Base-by-base conservation (phyloP, 148 eudicot genomes). In the Rheum nobile region DNA sequence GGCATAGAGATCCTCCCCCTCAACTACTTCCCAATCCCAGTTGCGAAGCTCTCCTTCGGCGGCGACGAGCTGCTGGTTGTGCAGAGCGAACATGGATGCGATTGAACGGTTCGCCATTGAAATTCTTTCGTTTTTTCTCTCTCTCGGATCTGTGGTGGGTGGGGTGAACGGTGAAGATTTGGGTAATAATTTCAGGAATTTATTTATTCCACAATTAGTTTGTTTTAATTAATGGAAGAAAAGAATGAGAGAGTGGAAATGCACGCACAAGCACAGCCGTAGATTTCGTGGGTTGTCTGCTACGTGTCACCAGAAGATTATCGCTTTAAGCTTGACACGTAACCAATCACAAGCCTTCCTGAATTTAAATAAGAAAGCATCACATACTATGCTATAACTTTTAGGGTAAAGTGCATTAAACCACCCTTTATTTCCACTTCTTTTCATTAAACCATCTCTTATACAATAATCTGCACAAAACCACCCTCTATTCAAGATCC, bases 1-100 rank as follows among this genome's bases (percentile, higher is more conserved):
- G 50, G 73, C 73, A 43, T 71, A 71, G 73, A 71, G 73, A 71
- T 71, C 73, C 29, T 71, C 73, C 8, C 8, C 73, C 32, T 39
- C 73, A n/a, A 71, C 39, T 0, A 39, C 46, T 71, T 71, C 73
- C 73, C 73, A 71, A 38, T 43, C 73, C 26, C 17, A 71, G 50
- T 9, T 71, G 19, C 73, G 50, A 6, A 1, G 73, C 21, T 71
- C 73, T 9, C 4, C 73, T 21, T 71, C 46, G 31, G 46, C 32
- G n/a, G 22, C 48, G 73, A 43, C 32, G 31, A 10, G 2, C 73
- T 43, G 48, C 17, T 41, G 16, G 73, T 8, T 43, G 73, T 22
- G 70, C 39, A 65, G 41, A 34, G 70, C 38, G 70, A 24, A 7
- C 21, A 65, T 32, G 70, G 70, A 71, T 71, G 73, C 9, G 31